Conservation (phyloP, 2,329 filamentous ascomycete genomes). For the Penicillium sp. region DNA sequence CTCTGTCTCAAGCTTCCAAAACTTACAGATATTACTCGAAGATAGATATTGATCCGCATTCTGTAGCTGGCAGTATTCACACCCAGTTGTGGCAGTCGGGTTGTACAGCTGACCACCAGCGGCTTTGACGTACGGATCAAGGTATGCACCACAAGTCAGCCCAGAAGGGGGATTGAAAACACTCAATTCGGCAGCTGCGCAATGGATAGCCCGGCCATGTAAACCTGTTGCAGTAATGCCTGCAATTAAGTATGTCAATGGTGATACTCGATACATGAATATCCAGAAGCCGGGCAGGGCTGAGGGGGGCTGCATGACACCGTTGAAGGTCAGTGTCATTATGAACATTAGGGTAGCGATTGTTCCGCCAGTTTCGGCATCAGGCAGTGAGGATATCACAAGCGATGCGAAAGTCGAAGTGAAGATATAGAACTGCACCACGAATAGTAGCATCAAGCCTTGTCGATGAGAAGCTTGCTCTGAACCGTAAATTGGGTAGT, state of each 20-base stretch:
- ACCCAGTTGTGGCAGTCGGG: neutral
- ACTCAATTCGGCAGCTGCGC: constrained; percentile 8
- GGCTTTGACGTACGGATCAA: constrained; percentile 5
- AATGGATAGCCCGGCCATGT: constrained; percentile 57
- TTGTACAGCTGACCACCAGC: constrained; percentile 14
- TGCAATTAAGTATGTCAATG: constrained; percentile 6
- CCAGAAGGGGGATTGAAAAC: constrained; percentile 11
- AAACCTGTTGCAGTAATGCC: constrained; percentile 46
- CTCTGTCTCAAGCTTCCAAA: neutral
- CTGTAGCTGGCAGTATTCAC: constrained; percentile 43
- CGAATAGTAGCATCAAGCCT: constrained; percentile 21
- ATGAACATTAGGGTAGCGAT: constrained; percentile 75
- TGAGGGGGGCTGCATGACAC: constrained; percentile 9
- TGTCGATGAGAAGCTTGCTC: constrained; percentile 10
- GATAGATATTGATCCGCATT: constrained; percentile 47
- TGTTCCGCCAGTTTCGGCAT: constrained; percentile 74
- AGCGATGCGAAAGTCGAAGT: constrained; percentile 17
- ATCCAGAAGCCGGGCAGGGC: constrained; percentile 8
- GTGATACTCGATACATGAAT: constrained; percentile 10
- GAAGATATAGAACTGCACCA: constrained; percentile 23
- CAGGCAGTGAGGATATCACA: constrained; percentile 28
- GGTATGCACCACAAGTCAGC: constrained; percentile 14
- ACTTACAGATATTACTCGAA: constrained; percentile 46
- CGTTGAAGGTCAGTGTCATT: constrained; percentile 71
- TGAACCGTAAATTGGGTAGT: constrained; percentile 22